Evolutionary conservation across 371 early-diverging fungal genomes (phyloP).

Genomic region (Mucor piriformis): DNA sequence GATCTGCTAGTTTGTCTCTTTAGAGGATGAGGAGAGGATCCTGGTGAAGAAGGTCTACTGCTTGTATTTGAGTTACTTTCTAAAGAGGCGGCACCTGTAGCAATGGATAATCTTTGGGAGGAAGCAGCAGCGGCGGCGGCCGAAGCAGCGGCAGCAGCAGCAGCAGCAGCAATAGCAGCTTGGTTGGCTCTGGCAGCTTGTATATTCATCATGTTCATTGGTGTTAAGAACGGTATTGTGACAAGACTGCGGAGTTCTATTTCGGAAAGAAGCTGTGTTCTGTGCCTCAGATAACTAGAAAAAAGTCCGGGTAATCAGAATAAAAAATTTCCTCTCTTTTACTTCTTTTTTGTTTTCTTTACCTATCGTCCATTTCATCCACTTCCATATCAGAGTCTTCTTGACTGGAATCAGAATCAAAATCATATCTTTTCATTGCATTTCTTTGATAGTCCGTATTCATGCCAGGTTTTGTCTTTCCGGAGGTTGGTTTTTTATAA

Average conservation of each 20-base stretch:
- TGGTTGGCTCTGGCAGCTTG: constrained; percentile 21
- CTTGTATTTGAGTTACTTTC: constrained; percentile 15
- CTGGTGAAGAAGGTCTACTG: constrained; percentile 27
- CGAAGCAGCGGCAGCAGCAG: neutral
- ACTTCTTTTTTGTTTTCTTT: constrained; percentile 27
- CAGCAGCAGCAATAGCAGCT: constrained; percentile 11
- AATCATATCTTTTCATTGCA: constrained; percentile 29
- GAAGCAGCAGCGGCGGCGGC: constrained; percentile 17
- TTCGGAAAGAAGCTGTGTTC: constrained; percentile 49
- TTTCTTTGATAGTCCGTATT: constrained; percentile 6
- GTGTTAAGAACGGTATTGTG: constrained; percentile 41
- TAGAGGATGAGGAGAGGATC: constrained; percentile 23
- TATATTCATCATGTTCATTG: constrained; percentile 36
- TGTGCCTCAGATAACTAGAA: constrained; percentile 49
- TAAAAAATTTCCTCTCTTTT: constrained; percentile 16
- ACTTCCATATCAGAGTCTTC: constrained; percentile 54
- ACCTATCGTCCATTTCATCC: constrained; percentile 43
- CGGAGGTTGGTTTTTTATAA: constrained; percentile 20
- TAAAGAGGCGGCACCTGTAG: constrained; percentile 14
- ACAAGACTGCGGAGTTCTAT: constrained; percentile 54
- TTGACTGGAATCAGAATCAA: constrained; percentile 59
- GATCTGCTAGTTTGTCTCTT: constrained; percentile 45
- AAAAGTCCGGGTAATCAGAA: constrained; percentile 5
- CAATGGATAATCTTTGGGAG: constrained; percentile 18
- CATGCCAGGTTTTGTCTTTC: constrained; percentile 34